Conservation (phyloP, 2,329 filamentous ascomycete species). For the Penicillium sp. region DNA sequence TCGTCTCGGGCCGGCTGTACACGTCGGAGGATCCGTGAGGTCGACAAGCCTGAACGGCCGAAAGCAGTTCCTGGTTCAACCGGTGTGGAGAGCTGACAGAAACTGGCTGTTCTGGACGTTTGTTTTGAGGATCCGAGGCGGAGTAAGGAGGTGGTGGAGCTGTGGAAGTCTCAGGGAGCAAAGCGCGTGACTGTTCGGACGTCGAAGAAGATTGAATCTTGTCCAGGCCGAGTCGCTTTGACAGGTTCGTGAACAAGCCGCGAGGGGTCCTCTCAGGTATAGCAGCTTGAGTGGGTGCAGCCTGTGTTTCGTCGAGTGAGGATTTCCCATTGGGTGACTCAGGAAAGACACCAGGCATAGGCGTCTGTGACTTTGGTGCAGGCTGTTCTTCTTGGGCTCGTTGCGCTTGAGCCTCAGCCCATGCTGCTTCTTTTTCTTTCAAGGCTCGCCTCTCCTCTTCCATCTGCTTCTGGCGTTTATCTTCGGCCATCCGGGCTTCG, state of each 20-base stretch:
- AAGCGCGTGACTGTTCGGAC: slow-evolving; percentile 29
- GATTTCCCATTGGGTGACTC: slow-evolving; percentile 62
- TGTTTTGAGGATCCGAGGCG: slow-evolving; percentile 38
- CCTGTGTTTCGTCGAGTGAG: slow-evolving; percentile 24
- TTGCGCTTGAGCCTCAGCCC: slow-evolving; percentile 49
- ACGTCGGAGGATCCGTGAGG: slow-evolving; percentile 73
- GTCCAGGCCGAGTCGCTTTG: slow-evolving; percentile 70
- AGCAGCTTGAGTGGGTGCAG: slow-evolving; percentile 25
- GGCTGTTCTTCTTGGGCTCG: slow-evolving; percentile 30
- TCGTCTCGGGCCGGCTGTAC: slow-evolving; percentile 73
- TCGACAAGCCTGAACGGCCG: slow-evolving; percentile 77
- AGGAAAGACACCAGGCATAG: slow-evolving; percentile 76
- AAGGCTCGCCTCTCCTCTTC: slow-evolving; percentile 73
- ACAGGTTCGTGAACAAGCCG: slow-evolving; percentile 70
- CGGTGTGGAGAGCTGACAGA: slow-evolving; percentile 45
- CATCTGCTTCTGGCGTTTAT: slow-evolving; percentile 71
- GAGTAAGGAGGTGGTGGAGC: slow-evolving; percentile 47
- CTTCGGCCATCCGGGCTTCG: slow-evolving; percentile 84
- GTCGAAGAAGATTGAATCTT: slow-evolving; percentile 38
- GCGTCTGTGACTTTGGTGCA: slow-evolving; percentile 40
- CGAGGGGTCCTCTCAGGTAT: slow-evolving; percentile 51
- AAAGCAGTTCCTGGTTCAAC: slow-evolving; percentile 61
- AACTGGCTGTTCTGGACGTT: slow-evolving; percentile 38
- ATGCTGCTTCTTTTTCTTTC: slow-evolving; percentile 60
- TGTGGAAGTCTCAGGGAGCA: slow-evolving; percentile 29